These are phyloP conservation scores for Psidium guajava DNA, from an alignment of 345 rosid species.

Conservation along the genomic window DNA sequence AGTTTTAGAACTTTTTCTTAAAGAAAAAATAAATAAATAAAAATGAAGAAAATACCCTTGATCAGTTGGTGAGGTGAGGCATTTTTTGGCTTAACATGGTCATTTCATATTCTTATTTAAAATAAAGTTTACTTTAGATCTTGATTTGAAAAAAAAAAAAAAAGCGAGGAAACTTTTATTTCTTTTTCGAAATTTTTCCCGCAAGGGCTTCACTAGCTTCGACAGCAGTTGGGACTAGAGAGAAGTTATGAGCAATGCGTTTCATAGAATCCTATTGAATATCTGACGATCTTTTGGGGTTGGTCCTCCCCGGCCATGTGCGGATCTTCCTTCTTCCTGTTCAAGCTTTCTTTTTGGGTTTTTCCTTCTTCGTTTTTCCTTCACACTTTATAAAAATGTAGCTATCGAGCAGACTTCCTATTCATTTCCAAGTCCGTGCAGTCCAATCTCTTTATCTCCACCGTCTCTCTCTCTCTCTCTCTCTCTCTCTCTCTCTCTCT, in stretches of 20 bases:
- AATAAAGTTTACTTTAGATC: too few species aligned
- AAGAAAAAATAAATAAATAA: too few species aligned
- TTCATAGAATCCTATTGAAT: too few species aligned
- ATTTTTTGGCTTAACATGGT: too few species aligned
- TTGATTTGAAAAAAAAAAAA: too few species aligned
- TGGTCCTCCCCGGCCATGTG: background rate
- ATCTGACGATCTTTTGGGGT: background rate
- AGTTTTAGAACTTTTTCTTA: too few species aligned
- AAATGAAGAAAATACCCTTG: too few species aligned
- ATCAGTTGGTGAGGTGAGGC: too few species aligned
- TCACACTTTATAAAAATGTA: background rate
- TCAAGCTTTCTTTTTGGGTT: background rate
- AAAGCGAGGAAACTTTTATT: background rate
- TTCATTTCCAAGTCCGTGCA: background rate
- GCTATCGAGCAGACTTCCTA: background rate
- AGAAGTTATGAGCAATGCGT: too few species aligned
- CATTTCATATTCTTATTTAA: too few species aligned
- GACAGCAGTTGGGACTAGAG: too few species aligned
- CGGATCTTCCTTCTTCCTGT: background rate
- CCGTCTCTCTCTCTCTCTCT: background rate
- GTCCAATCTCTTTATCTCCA: background rate
- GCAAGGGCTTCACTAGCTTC: background rate
- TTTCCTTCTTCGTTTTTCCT: background rate
- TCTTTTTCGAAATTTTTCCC: background rate
- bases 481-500: background rate